Evolutionary conservation across 257 asterid genomes (phyloP), one percentile per base, ranked within the genome.

Genomic region (Jacaranda copaia): DNA sequence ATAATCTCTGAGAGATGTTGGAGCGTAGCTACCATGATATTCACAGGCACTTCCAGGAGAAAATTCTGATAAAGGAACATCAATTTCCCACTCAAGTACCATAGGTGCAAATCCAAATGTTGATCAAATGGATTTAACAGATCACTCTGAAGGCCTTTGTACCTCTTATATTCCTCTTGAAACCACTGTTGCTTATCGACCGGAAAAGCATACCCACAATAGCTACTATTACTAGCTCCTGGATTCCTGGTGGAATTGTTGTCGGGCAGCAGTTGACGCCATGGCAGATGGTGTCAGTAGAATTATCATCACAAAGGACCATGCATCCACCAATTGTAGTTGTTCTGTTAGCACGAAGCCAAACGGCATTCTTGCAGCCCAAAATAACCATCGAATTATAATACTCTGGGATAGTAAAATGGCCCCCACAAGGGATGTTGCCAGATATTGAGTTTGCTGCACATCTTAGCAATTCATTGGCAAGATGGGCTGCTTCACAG

Each of bases 81-180:
- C 14, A 5, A 74, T 12, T 64, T 80, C 85, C 87, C 89, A 83
- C 39, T 78, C 87, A 46, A 86, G 84, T 10, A 76, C 68, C 53
- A 86, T 13, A 0, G 79, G 77, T 13, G 78, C 81, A 42, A 0
- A 57, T 18, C n/a, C 14, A 46, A 86, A 79, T 13, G 76, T 3
- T 3, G 43, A 19, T 83, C 84, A 16, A 81, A 81, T 18, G 89
- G 81, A 69, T 80, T 62, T 19, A 12, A 56, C 38, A 68, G 18
- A 73, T 75, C 25, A 53, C 18, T 15, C 0, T 12, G 79, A 42
- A 79, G 78, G 75, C 79, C 77, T n/a, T 35, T 68, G 58, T 70
- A 48, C 46, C 13, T 59, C 12, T 14, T 25, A 59, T 65, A 79
- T 10, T 71, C 86, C 18, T 48, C 63, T 8, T 15, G 39, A 14